phyloP scores from a whole-genome alignment of 1,284 basidiomycete genomes.

The Ustilago trichophora region DNA sequence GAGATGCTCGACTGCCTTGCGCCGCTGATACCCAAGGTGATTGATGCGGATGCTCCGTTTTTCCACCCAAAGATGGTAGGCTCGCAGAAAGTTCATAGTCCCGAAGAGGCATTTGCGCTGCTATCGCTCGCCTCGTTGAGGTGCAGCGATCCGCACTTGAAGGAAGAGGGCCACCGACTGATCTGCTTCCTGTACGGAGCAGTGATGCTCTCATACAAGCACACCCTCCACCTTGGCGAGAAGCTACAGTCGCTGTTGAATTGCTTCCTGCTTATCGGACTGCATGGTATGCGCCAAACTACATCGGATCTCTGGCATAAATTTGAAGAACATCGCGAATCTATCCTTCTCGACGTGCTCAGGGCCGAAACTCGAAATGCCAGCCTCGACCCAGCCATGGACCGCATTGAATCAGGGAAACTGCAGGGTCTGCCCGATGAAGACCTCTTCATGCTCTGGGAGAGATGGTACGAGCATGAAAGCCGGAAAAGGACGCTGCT shows the following conservation, averaged over 20 bases:
- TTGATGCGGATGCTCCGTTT: slow-evolving; percentile 13
- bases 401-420: slow-evolving; percentile 13
- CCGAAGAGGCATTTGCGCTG: slow-evolving; percentile 26
- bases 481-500: slow-evolving; percentile 32
- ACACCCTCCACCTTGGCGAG: slow-evolving; percentile 19
- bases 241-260: slow-evolving; percentile 27
- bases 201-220: slow-evolving; percentile 33
- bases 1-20: slow-evolving; percentile 20
- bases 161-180: slow-evolving; percentile 20
- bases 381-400: slow-evolving; percentile 13
- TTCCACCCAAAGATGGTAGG: slow-evolving; percentile 34
- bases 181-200: slow-evolving; percentile 33
- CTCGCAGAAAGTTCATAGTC: slow-evolving; percentile 22
- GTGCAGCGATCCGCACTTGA: slow-evolving; percentile 9
- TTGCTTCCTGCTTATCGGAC: slow-evolving; percentile 24
- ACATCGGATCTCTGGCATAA: slow-evolving; percentile 27
- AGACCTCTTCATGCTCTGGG: slow-evolving; percentile 16
- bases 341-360: slow-evolving; percentile 25
- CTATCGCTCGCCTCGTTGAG: slow-evolving; percentile 23
- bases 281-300: slow-evolving; percentile 22
- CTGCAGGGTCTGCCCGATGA: slow-evolving; percentile 8
- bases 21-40: slow-evolving; percentile 16
- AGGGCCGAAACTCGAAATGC: slow-evolving; percentile 7
- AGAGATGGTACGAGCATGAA: slow-evolving; percentile 36
- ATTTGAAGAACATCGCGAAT: slow-evolving; percentile 21